Evolutionary conservation across 1,284 basidiomycete species (phyloP).

Genomic region (Bjerkandera adusta): DNA sequence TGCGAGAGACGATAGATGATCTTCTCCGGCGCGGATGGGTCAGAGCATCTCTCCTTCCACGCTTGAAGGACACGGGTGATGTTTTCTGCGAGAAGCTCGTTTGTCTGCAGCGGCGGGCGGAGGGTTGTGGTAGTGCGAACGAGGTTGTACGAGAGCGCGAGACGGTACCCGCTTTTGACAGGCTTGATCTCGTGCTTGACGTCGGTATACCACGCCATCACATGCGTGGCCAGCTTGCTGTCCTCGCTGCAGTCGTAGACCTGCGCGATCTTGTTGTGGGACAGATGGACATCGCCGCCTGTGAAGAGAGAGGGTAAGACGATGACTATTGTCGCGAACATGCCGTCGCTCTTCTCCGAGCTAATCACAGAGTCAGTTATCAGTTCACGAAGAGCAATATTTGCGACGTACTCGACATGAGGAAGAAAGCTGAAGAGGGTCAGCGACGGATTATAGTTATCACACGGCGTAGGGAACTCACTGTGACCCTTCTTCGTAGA

Average conservation of each 20-base stretch:
- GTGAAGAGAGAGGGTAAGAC: slow-evolving; percentile 41
- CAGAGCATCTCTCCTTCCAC: slow-evolving; percentile 18
- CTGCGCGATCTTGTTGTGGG: slow-evolving; percentile 31
- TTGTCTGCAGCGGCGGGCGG: slow-evolving; percentile 15
- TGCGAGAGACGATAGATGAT: slow-evolving; percentile 23
- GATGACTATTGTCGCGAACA: slow-evolving; percentile 44
- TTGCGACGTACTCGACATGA: slow-evolving; percentile 6
- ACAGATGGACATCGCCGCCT: slow-evolving; percentile 39
- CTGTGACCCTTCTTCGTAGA: slow-evolving; percentile 47
- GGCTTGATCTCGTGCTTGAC: slow-evolving; percentile 45
- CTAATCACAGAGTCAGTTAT: slow-evolving; percentile 21
- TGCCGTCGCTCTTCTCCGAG: slow-evolving; percentile 37
- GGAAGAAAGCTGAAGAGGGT: slow-evolving; percentile 8
- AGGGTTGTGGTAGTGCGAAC: slow-evolving; percentile 27
- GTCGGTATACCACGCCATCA: slow-evolving; percentile 47
- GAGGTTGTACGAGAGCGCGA: slow-evolving; percentile 45
- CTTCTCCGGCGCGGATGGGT: slow-evolving; percentile 11
- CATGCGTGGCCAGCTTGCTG: slow-evolving; percentile 29
- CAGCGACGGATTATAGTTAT: not conserved
- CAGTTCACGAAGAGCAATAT: not conserved
- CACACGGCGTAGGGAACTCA: slow-evolving; percentile 23
- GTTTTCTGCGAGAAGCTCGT: not conserved
- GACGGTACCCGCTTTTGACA: slow-evolving; percentile 39
- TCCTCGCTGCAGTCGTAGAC: slow-evolving; percentile 31
- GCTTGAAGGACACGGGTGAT: slow-evolving; percentile 9